phyloP scores from a whole-genome alignment of 116 monocot genomes.

The Phalaenopsis hybrid region DNA sequence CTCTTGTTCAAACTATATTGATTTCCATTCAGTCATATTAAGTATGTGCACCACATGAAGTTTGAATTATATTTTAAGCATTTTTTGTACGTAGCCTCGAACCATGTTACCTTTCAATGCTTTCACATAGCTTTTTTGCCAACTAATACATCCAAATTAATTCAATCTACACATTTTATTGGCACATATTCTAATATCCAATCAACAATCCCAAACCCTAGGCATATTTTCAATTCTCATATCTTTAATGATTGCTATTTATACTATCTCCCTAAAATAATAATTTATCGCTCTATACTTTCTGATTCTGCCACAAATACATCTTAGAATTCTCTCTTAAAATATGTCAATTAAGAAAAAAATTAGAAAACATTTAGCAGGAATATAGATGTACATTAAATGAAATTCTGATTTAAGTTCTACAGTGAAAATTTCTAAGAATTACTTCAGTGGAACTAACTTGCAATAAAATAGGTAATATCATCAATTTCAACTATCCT shows the following conservation, averaged over 20 bases:
- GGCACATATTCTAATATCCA: not conserved
- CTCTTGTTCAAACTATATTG: not conserved
- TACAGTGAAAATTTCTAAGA: not conserved
- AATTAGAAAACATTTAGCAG: not conserved
- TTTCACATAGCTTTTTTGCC: not conserved
- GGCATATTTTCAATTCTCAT: not conserved
- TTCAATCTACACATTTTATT: not conserved
- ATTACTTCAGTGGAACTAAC: not conserved
- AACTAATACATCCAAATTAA: not conserved
- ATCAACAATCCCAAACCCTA: not conserved
- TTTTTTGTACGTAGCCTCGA: not conserved
- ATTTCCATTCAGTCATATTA: not conserved
- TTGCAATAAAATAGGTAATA: not conserved
- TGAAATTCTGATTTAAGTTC: not conserved
- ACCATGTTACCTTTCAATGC: not conserved
- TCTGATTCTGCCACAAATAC: not conserved
- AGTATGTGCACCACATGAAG: not conserved
- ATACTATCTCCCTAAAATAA: not conserved
- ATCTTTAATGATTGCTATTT: not conserved
- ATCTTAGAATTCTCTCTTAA: not conserved
- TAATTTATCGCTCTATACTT: not conserved
- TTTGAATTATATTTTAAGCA: not conserved
- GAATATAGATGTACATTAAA: not conserved
- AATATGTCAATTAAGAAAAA: not conserved
- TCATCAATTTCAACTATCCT: not conserved